Base-by-base conservation (phyloP, 129 eudicot genomes). In the Tagetes patula region DNA sequence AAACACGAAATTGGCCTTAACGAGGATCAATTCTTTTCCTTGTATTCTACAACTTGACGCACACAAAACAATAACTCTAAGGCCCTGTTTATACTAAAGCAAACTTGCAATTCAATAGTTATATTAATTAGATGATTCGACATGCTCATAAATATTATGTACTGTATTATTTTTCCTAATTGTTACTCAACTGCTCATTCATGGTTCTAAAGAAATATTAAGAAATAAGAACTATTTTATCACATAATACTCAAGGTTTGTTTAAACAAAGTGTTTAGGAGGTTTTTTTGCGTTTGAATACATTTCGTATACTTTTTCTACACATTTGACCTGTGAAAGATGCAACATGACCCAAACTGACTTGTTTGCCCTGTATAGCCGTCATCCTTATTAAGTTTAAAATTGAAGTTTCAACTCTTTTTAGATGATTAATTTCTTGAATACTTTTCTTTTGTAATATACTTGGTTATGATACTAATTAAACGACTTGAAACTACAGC, bases 401-500 rank as follows among this genome's bases (percentile, higher is more conserved):
- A 13, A 20, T 20, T 42, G 45, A 0, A 52, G 11, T 54, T 40
- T 53, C 7, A 53, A 52, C 41, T 53, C 65, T 10, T 53, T 69
- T 50, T 13, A 33, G 30, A 54, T 65, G 53, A 31, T 41, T 55
- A n/a, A 6, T 9, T 11, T 52, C 58, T 52, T 6, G 5, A 47
- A 52, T 70, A 4, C 61, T 52, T 39, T 55, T 55, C 12, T 41
- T 30, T 31, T 53, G 43, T 45, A 37, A 58, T 13, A 54, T 6
- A 30, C 46, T 48, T 73, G 30, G n/a, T 56, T 9, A 0, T 71
- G 65, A 13, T 63, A 27, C 49, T 62, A 14, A 64, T 63, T 49
- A 60, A 49, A 4, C 46, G 40, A 47, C 53, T 60, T 69, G 50
- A 42, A 59, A 66, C 64, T 65, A 62, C 82, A 84, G 97, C 82